These are phyloP conservation scores for Zizania palustris DNA, from an alignment of 202 grass and related monocot species.

Conservation along the genomic window DNA sequence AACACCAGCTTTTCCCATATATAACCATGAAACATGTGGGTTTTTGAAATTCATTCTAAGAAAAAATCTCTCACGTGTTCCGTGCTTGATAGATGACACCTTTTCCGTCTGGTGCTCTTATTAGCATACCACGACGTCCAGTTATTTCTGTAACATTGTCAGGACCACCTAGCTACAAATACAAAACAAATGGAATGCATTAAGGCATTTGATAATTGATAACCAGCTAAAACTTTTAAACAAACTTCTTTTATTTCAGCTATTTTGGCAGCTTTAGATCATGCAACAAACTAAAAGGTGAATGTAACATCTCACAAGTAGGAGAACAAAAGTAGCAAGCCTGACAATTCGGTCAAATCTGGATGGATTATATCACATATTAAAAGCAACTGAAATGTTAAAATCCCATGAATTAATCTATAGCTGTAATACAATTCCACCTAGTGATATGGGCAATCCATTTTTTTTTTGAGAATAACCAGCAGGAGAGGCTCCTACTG, in stretches of 20 bases:
- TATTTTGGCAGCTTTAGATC: background rate
- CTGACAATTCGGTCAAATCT: background rate
- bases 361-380: constrained; percentile 3
- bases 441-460: background rate
- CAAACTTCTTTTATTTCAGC: background rate
- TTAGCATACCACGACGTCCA: constrained; percentile 84
- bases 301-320: background rate
- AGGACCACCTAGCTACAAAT: constrained; percentile 83
- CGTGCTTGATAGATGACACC: constrained; percentile 94
- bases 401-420: background rate
- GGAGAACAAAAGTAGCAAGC: background rate
- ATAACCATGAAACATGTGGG: background rate
- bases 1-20: background rate
- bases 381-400: background rate
- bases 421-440: background rate
- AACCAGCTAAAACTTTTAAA: constrained; percentile 26
- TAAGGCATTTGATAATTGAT: constrained; percentile 8
- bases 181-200: background rate
- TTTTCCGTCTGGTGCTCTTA: constrained; percentile 83
- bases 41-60: background rate
- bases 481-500: no score
- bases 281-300: background rate
- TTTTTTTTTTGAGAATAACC: no score
- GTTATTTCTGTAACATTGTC: constrained; percentile 98
- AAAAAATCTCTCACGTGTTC: constrained; percentile 63